These are phyloP conservation scores for Aspergillus sp. DNA, from an alignment of 2,329 filamentous ascomycete genomes.

Conservation along the genomic window DNA sequence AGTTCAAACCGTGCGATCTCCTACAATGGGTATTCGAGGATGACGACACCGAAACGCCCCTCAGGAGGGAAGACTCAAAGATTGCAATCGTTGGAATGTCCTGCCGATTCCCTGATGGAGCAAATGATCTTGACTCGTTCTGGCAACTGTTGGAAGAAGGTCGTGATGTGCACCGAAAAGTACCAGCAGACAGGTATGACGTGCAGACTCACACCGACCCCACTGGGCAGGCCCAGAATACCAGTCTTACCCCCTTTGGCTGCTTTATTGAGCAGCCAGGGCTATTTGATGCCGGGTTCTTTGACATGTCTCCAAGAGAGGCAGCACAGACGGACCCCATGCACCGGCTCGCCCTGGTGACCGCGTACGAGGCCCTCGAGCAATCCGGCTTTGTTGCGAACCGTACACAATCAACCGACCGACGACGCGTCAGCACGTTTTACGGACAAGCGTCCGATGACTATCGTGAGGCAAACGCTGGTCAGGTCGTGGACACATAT, in stretches of 20 bases:
- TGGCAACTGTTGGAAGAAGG: constrained; percentile 56
- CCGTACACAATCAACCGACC: constrained; percentile 62
- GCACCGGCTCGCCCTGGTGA: constrained; percentile 71
- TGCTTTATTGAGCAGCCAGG: constrained; percentile 39
- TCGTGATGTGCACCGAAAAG: constrained; percentile 28
- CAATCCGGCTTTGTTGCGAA: constrained; percentile 73
- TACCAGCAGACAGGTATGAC: constrained; percentile 37
- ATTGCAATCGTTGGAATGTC: constrained; percentile 75
- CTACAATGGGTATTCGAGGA: neutral
- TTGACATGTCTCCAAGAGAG: constrained; percentile 60
- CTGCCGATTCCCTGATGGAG: constrained; percentile 65
- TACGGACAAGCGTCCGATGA: constrained; percentile 71
- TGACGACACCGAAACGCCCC: too few relatives aligned
- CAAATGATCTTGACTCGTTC: constrained; percentile 57
- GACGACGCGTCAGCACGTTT: constrained; percentile 65
- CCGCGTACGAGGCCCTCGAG: constrained; percentile 77
- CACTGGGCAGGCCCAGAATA: constrained; percentile 31
- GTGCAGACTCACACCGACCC: constrained; percentile 33
- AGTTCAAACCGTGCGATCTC: neutral
- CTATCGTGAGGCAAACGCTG: constrained; percentile 64
- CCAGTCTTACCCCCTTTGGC: constrained; percentile 31
- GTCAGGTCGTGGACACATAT: constrained; percentile 68
- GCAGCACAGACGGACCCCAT: constrained; percentile 71
- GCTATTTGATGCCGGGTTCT: constrained; percentile 41
- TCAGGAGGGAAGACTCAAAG: neutral